Evolutionary conservation across 129 eudicot genomes (phyloP).

Genomic region (Glebionis coronaria): DNA sequence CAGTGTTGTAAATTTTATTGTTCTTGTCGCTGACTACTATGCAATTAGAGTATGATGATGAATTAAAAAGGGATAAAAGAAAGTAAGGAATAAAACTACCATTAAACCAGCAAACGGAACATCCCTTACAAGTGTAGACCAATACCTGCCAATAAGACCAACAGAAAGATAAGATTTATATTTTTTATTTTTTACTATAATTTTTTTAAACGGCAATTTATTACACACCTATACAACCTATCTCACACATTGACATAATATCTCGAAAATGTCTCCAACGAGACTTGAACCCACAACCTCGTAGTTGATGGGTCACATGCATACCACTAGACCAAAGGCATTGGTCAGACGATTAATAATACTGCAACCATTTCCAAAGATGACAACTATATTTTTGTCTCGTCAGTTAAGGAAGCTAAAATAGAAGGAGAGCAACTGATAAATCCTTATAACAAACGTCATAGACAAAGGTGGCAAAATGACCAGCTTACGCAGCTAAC

Average conservation of each 20-base stretch:
- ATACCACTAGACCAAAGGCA: too few relatives aligned
- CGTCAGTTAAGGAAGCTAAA: not conserved
- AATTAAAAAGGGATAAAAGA: conserved; percentile 1
- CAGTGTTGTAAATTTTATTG: not conserved
- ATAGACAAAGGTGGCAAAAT: not conserved
- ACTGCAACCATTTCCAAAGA: not conserved
- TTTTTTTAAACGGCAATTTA: too few relatives aligned
- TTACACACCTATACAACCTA: too few relatives aligned
- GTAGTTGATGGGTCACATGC: too few relatives aligned
- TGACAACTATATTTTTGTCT: not conserved
- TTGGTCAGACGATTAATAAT: not conserved
- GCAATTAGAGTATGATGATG: not conserved
- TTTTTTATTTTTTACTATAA: too few relatives aligned
- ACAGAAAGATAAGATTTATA: not conserved
- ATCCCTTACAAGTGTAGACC: conserved; percentile 97
- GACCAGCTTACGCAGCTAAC: not conserved
- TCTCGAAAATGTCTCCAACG: too few relatives aligned
- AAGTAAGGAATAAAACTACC: conserved; percentile 53
- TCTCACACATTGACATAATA: too few relatives aligned
- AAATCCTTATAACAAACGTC: conserved; percentile 9
- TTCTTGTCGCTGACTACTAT: not conserved
- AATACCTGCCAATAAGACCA: conserved; percentile 54
- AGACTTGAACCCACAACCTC: too few relatives aligned
- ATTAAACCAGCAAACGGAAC: conserved; percentile 97
- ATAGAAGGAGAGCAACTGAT: not conserved